Conservation (phyloP, 2,329 filamentous ascomycete species). For the Aspergillus texensis region DNA sequence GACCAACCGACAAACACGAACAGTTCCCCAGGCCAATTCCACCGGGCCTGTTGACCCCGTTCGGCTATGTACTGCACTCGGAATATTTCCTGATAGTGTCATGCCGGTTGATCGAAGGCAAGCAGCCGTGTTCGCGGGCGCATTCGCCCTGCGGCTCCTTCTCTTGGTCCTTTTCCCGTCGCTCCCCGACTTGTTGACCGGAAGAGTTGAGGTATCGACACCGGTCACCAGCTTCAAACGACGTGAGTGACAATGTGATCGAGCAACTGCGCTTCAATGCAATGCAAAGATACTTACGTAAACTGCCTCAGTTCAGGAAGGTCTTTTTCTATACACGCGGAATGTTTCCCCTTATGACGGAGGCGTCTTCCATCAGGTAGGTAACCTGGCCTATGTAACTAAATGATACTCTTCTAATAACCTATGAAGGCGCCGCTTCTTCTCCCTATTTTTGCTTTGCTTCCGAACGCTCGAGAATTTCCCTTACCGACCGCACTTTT, state of each 20-base stretch:
- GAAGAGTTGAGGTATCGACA: constrained; percentile 93
- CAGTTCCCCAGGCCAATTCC: constrained; percentile 3
- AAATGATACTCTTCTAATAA: neutral
- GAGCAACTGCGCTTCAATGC: neutral
- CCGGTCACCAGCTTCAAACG: constrained; percentile 98
- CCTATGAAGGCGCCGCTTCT: constrained; percentile 74
- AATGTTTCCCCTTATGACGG: constrained; percentile 98
- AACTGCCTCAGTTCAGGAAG: constrained; percentile 76
- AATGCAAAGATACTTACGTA: constrained; percentile 9
- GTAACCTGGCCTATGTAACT: neutral
- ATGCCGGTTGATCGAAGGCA: constrained; percentile 63
- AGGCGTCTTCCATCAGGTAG: constrained; percentile 73
- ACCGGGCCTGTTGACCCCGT: neutral
- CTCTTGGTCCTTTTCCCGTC: constrained; percentile 81
- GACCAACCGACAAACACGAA: constrained; percentile 3
- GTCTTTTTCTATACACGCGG: constrained; percentile 91
- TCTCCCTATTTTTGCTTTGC: constrained; percentile 84
- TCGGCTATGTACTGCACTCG: constrained; percentile 11
- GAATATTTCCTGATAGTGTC: constrained; percentile 13
- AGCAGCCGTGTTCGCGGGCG: constrained; percentile 71
- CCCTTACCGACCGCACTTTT: constrained; percentile 77
- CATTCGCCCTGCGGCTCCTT: constrained; percentile 75
- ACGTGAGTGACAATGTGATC: constrained; percentile 60
- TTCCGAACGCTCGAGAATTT: constrained; percentile 69
- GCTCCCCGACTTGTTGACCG: constrained; percentile 81